Base-by-base conservation (phyloP, 495 filamentous ascomycete species). In the Tuber umbilicatum region DNA sequence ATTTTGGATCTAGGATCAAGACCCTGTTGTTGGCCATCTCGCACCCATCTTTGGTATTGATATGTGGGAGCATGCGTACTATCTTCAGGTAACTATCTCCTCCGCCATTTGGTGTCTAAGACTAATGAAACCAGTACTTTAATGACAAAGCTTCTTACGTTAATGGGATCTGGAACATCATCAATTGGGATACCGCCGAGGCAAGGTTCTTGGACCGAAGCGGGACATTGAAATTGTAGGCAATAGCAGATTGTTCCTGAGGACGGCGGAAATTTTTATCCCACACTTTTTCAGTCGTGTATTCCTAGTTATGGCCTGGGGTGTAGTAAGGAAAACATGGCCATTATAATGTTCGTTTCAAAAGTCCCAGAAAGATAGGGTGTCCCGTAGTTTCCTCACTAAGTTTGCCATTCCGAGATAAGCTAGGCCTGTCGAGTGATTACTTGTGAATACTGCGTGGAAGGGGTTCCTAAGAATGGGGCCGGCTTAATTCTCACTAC, bases 61-160 rank as follows among this genome's bases (percentile, higher is more conserved):
- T 85, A 96, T 95, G 83, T 99, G 95, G 95, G 95, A 99, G 86
- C 93, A 94, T 87, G 89, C 89, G 74, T 93, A 89, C 83, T 91
- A 91, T 86, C 89, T 81, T 14, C 80, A 81, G 76, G 77, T 79
- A 16, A 31, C 31, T 31, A 45, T 27, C 12, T 35, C 19, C 19
- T 64, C 19, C 37, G 7, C 47, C 5, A 23, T 39, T 19, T 14
- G 31, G 70, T 2, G 16, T 10, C 21, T 21, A 9, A 39, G 67
- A 10, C 85, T 86, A 97, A 75, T 91, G 96, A 86, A 40, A 21
- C 31, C 67, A 79, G 77, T 99, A 99, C 85, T 89, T 97, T 87
- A 98, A 97, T 86, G 90, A 94, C 83, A 99, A 98, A 89, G 93
- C 92, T 72, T 92, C 96, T 83, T 99, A 99, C 86, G 95, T 99